Conservation (phyloP, 2,329 filamentous ascomycete species). For the Colletotrichum lupini region DNA sequence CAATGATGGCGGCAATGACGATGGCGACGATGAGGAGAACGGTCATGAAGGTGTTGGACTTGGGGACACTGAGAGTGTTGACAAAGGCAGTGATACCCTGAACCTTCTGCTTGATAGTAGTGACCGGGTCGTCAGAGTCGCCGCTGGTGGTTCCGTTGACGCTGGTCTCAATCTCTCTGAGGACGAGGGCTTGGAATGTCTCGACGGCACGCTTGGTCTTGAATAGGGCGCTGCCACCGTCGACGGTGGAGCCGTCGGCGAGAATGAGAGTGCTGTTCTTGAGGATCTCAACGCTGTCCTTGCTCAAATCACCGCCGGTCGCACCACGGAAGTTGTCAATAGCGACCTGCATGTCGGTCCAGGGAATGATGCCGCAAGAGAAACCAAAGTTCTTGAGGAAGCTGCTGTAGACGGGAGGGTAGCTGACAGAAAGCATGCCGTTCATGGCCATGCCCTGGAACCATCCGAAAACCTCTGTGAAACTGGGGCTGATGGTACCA, state of each 20-base stretch:
- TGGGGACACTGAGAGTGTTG: conserved; percentile 86
- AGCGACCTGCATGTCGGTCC: conserved; percentile 79
- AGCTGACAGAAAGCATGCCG: conserved; percentile 92
- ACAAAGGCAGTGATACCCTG: conserved; percentile 84
- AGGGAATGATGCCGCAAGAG: conserved; percentile 85
- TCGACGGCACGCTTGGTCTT: conserved; percentile 59
- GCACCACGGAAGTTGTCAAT: conserved; percentile 85
- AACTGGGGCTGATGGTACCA: conserved; percentile 81
- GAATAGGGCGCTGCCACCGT: conserved; percentile 38
- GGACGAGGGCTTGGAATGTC: conserved; percentile 59
- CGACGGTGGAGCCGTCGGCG: conserved; percentile 66
- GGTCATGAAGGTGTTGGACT: conserved; percentile 96
- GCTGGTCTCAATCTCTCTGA: conserved; percentile 63
- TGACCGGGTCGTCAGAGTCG: conserved; percentile 37
- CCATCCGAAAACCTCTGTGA: conserved; percentile 86
- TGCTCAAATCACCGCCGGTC: conserved; percentile 89
- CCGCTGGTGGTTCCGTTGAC: conserved; percentile 50
- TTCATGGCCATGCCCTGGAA: conserved; percentile 96
- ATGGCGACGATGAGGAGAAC: conserved; percentile 90
- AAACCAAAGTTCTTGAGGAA: conserved; percentile 96
- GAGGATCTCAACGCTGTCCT: conserved; percentile 80
- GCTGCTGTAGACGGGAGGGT: conserved; percentile 87
- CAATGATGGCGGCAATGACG: conserved; percentile 83
- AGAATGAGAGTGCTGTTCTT: conserved; percentile 81
- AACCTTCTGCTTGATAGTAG: conserved; percentile 59